Evolutionary conservation across 805 yeast species (phyloP).

Genomic region (Lipomyces lipofer): DNA sequence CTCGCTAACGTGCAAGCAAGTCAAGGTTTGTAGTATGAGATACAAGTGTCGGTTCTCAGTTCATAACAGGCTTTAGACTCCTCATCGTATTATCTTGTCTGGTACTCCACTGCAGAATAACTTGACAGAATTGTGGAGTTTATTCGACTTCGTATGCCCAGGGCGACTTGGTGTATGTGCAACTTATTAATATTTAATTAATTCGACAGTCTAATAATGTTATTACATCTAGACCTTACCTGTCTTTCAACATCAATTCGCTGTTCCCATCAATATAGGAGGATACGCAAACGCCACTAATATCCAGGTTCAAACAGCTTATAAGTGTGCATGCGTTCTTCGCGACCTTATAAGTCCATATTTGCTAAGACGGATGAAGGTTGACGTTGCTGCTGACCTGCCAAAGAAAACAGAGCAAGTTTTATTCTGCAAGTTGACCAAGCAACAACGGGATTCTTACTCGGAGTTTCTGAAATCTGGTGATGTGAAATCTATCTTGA

Average conservation of each 20-base stretch:
- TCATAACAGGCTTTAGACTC: slow-evolving; percentile 47
- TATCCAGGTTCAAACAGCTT: slow-evolving; percentile 93
- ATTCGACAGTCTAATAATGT: neutral
- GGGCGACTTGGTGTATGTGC: slow-evolving; percentile 69
- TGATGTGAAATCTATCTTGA: slow-evolving; percentile 68
- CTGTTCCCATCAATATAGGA: slow-evolving; percentile 91
- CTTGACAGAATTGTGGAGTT: slow-evolving; percentile 86
- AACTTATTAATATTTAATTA: neutral
- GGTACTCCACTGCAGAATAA: slow-evolving; percentile 98
- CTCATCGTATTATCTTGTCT: slow-evolving; percentile 82
- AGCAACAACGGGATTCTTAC: slow-evolving; percentile 71
- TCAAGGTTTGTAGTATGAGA: too few relatives aligned
- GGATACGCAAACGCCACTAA: slow-evolving; percentile 98
- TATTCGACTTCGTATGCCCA: slow-evolving; percentile 93
- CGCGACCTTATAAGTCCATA: slow-evolving; percentile 90
- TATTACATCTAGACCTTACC: slow-evolving; percentile 61
- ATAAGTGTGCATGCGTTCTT: slow-evolving; percentile 89
- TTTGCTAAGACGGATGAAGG: slow-evolving; percentile 78
- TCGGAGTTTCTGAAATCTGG: slow-evolving; percentile 71
- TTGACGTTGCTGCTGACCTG: slow-evolving; percentile 91
- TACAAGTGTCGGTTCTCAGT: neutral
- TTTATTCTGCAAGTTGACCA: slow-evolving; percentile 81
- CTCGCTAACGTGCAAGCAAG: slow-evolving; percentile 78
- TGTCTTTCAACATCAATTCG: slow-evolving; percentile 88
- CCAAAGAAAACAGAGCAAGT: slow-evolving; percentile 95